These are phyloP conservation scores for Fusarium oligoseptatum DNA, from an alignment of 2,329 filamentous ascomycete genomes.

Conservation along the genomic window DNA sequence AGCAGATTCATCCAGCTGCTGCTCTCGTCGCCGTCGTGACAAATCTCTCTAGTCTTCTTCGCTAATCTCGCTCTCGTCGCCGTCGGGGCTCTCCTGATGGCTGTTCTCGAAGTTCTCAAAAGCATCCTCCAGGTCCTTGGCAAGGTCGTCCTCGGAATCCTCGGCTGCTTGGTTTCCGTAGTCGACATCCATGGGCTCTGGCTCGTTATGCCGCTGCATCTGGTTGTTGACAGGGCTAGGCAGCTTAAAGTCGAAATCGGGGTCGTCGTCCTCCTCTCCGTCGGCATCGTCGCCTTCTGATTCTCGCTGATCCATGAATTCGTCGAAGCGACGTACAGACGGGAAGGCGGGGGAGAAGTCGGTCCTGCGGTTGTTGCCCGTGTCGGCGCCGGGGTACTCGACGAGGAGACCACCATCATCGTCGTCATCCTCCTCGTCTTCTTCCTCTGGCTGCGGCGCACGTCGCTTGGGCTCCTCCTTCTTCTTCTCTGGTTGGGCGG, in stretches of 20 bases:
- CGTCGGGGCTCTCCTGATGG: slow-evolving; percentile 63
- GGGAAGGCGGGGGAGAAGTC: slow-evolving; percentile 66
- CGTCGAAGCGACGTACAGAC: slow-evolving; percentile 64
- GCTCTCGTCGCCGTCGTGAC: background rate
- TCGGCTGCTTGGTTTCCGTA: slow-evolving; percentile 44
- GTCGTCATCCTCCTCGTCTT: slow-evolving; percentile 67
- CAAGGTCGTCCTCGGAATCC: slow-evolving; percentile 56
- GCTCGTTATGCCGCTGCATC: slow-evolving; percentile 44
- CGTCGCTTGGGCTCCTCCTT: slow-evolving; percentile 46
- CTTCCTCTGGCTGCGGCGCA: slow-evolving; percentile 57
- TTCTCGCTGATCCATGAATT: slow-evolving; percentile 63
- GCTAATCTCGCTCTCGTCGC: slow-evolving; percentile 75
- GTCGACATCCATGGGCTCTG: slow-evolving; percentile 49
- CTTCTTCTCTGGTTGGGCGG: slow-evolving; percentile 34
- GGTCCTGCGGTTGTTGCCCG: slow-evolving; percentile 49
- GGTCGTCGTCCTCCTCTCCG: slow-evolving; percentile 62
- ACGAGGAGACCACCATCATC: slow-evolving; percentile 70
- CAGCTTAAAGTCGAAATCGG: slow-evolving; percentile 65
- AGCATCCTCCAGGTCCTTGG: slow-evolving; percentile 66
- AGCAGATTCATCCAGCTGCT: background rate
- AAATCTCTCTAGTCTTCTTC: slow-evolving; percentile 67
- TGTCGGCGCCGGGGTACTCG: slow-evolving; percentile 69
- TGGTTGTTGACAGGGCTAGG: slow-evolving; percentile 65
- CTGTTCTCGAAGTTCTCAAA: slow-evolving; percentile 67
- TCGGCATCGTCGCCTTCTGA: slow-evolving; percentile 62